Evolutionary conservation across 257 asterid species (phyloP), one percentile per base, ranked within the genome.

Genomic region (Mitragyna speciosa): DNA sequence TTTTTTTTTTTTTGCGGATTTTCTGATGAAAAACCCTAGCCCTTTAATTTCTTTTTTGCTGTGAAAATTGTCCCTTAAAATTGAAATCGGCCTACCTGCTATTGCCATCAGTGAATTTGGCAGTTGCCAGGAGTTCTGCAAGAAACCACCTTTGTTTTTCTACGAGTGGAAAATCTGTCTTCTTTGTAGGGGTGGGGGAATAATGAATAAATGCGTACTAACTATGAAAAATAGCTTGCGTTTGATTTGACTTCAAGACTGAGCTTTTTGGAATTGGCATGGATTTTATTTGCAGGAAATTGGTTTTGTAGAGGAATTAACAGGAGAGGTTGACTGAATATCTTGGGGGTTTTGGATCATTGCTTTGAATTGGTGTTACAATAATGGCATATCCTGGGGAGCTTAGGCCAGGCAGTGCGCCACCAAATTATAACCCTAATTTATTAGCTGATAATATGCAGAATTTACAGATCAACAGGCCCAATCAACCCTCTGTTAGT

Each of bases 351-450:
- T 36, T 82, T 68, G 59, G 81, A 73, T 78, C 45, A 69, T 70
- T 45, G 41, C 48, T 70, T 72, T 76, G 47, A 36, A 19, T 76
- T 76, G 74, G 78, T 76, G 52, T 47, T 39, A 72, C n/a, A 87
- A 80, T 80, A 81, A 96, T 96, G 99, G 91, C 99, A 77, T 86
- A 92, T 87, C 98, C 98, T 24, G 95, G 95, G 81, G 93, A 97
- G 79, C 87, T 94, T 72, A 90, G 98, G 88, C 95, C 97, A 10
- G 94, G 97, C 88, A 94, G 84, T 87, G 87, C 81, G 66, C 98
- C 94, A 69, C 94, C 91, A 5, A 94, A 87, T 84, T 89, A 86
- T 79, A 96, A 92, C 66, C 95, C 97, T 73, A 94, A 90, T 84
- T 82, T 91, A 48, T 90, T 96, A 78, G 89, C 94, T 80, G 87